These are phyloP conservation scores for Collybia sordida DNA, from an alignment of 768 basidiomycete genomes.

Conservation along the genomic window DNA sequence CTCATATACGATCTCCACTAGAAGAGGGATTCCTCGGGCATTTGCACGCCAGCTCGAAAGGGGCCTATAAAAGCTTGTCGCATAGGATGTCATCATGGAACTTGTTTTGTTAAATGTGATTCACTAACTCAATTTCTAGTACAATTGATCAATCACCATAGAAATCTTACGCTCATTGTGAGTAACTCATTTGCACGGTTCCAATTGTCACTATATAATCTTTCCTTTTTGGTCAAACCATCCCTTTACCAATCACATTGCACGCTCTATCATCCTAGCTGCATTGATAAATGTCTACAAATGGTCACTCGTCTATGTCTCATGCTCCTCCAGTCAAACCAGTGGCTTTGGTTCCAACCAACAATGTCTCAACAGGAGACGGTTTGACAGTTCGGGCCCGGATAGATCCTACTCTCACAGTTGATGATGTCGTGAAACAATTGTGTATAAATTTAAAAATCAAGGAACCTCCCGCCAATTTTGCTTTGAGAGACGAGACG, in stretches of 20 bases:
- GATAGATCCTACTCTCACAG: constrained; percentile 81
- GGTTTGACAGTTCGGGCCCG: constrained; percentile 77
- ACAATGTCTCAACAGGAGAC: constrained; percentile 77
- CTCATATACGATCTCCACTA: background rate
- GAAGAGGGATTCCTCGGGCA: constrained; percentile 43
- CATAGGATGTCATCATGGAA: constrained; percentile 41
- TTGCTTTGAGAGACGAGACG: constrained; percentile 78
- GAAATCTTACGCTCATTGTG: no score
- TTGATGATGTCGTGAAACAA: constrained; percentile 83
- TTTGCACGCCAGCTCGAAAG: constrained; percentile 69
- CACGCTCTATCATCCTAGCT: constrained; percentile 4
- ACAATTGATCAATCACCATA: no score
- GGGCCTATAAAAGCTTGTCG: constrained; percentile 20
- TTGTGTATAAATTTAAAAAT: constrained; percentile 81
- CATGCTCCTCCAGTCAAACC: constrained; percentile 42
- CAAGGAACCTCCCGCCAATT: constrained; percentile 68
- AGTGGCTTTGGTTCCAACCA: constrained; percentile 70
- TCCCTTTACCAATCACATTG: constrained; percentile 2
- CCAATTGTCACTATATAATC: constrained; percentile 1
- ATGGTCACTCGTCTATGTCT: constrained; percentile 24
- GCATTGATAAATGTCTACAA: constrained; percentile 12
- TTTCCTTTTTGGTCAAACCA: background rate
- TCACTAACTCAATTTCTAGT: background rate
- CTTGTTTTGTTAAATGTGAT: constrained; percentile 1
- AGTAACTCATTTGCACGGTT: background rate